These are phyloP conservation scores for Aphanocladium album DNA, from an alignment of 2,329 filamentous ascomycete species.

Conservation along the genomic window DNA sequence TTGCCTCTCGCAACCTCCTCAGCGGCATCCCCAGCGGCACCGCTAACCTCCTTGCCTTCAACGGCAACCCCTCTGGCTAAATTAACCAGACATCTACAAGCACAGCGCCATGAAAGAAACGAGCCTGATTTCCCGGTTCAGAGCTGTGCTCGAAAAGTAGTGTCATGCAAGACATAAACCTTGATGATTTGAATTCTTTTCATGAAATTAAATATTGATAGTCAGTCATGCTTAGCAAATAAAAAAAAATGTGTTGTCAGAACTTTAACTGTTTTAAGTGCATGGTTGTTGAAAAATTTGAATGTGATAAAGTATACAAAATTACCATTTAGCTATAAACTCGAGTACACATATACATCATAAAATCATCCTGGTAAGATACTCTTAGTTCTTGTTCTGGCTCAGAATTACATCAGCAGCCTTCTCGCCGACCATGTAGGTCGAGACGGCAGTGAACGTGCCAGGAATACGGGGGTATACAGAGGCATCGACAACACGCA, in stretches of 20 bases:
- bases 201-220: background rate
- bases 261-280: no score
- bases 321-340: background rate
- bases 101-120: background rate
- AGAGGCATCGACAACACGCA: conserved; percentile 42
- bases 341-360: background rate
- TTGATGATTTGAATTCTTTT: background rate
- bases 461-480: conserved; percentile 36
- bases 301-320: no score
- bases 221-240: background rate
- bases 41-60: conserved; percentile 51
- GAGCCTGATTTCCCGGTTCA: background rate
- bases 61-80: conserved; percentile 31
- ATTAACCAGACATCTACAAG: background rate
- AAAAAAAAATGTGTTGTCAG: no score
- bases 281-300: no score
- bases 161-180: background rate
- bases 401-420: conserved; percentile 27
- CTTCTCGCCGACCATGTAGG: conserved; percentile 30
- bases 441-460: conserved; percentile 28
- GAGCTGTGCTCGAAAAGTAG: background rate
- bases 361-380: background rate
- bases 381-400: conserved; percentile 1
- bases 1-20: conserved; percentile 37
- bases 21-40: conserved; percentile 38